Conservation (phyloP, 768 basidiomycete species). For the Lenzites betulinus region DNA sequence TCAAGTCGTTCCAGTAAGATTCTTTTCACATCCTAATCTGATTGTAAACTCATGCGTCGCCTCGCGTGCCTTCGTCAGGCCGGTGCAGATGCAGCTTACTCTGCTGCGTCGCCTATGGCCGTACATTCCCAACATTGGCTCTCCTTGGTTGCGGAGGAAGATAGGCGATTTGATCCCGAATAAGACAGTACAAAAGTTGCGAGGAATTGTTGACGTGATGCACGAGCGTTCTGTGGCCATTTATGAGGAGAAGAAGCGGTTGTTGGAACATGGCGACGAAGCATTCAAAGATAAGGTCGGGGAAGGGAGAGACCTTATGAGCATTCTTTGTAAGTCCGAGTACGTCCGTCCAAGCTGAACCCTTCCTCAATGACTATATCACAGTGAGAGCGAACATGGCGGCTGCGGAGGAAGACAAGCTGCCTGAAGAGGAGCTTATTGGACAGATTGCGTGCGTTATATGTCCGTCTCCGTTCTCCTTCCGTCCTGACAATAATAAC, state of each 20-base stretch:
- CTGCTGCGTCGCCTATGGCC: conserved; percentile 3
- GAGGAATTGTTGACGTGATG: conserved; percentile 4
- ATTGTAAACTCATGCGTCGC: neutral
- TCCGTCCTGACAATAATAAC: too few species aligned
- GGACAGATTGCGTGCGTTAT: conserved; percentile 31
- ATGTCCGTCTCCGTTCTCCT: too few species aligned
- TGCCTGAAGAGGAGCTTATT: conserved; percentile 32
- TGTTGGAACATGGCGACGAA: conserved; percentile 14
- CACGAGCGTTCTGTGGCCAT: conserved; percentile 25
- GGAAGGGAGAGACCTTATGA: conserved; percentile 32
- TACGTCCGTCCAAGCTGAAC: neutral
- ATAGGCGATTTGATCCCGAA: conserved; percentile 3
- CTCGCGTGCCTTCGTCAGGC: neutral
- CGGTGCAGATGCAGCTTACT: neutral
- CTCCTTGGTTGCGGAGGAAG: neutral
- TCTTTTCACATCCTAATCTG: neutral
- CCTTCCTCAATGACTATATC: neutral
- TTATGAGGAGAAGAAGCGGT: conserved; percentile 28
- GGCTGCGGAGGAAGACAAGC: conserved; percentile 15
- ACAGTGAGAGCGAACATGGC: conserved; percentile 26
- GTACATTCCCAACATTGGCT: neutral
- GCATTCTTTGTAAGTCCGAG: conserved; percentile 27
- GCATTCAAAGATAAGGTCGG: conserved; percentile 19
- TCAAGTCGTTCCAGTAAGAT: conserved; percentile 26
- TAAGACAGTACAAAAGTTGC: neutral